These are phyloP conservation scores for Agarophyton chilense DNA, from an alignment of 23 red algal species.

Conservation along the genomic window DNA sequence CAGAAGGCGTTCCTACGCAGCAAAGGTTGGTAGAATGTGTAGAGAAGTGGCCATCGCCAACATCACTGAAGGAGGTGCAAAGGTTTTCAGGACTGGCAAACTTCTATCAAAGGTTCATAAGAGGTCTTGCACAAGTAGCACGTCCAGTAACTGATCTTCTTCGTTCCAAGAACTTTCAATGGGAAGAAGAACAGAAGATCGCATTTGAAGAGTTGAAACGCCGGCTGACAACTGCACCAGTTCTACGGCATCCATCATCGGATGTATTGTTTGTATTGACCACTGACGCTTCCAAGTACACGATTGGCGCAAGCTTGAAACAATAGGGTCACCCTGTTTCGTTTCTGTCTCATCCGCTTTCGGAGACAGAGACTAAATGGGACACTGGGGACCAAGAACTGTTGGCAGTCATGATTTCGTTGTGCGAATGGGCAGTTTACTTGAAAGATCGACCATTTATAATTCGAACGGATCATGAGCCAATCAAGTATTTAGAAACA, in stretches of 20 bases:
- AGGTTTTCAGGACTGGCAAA: conserved; percentile 30
- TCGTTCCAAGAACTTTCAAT: not conserved
- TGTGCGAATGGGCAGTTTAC: conserved; percentile 40
- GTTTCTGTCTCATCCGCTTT: conserved; percentile 12
- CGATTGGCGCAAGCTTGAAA: conserved; percentile 39
- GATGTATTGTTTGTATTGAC: conserved; percentile 4
- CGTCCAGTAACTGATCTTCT: conserved; percentile 27
- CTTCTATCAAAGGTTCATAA: conserved; percentile 40
- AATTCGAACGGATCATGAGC: conserved; percentile 48
- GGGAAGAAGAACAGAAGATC: not conserved
- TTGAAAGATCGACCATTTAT: conserved; percentile 42
- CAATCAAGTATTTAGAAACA: conserved; percentile 35
- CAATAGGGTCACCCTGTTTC: conserved; percentile 50
- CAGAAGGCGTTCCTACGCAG: conserved; percentile 13
- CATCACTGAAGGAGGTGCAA: conserved; percentile 43
- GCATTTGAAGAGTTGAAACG: conserved; percentile 27
- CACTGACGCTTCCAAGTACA: conserved; percentile 25
- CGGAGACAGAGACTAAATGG: conserved; percentile 13
- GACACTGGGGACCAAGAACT: conserved; percentile 21
- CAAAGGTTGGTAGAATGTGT: conserved; percentile 13
- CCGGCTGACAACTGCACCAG: conserved; percentile 1
- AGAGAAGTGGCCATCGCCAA: conserved; percentile 12
- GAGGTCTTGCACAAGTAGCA: conserved; percentile 23
- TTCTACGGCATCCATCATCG: conserved; percentile 1
- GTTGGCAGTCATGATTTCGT: conserved; percentile 28